Conservation (phyloP, 169 alveolate genomes). For the Plasmodium gonderi region DNA sequence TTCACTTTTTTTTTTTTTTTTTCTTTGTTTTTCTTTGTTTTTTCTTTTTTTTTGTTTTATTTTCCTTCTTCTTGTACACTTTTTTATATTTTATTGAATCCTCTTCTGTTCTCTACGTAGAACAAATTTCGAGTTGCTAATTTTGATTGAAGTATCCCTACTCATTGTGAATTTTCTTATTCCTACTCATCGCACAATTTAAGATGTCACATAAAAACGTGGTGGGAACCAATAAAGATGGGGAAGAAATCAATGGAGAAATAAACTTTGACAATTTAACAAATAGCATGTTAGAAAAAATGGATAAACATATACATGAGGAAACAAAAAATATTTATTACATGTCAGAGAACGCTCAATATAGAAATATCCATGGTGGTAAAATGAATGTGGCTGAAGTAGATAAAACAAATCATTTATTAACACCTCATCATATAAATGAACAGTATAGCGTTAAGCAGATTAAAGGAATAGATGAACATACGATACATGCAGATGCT, state of each 20-base stretch:
- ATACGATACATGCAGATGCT: conserved; percentile 49
- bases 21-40: not conserved
- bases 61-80: not conserved
- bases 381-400: not conserved
- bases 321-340: not conserved
- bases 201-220: conserved; percentile 11
- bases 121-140: too few species aligned
- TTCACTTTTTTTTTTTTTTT: not conserved
- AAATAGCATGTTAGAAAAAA: conserved; percentile 45
- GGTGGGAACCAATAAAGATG: not conserved
- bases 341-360: not conserved
- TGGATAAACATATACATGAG: conserved; percentile 62
- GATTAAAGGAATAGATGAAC: conserved; percentile 21
- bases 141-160: too few species aligned
- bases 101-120: not conserved
- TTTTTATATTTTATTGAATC: too few species aligned
- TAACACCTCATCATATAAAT: not conserved
- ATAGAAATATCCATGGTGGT: not conserved
- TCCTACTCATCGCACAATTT: not conserved
- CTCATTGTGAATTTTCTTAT: not conserved
- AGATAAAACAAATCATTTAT: not conserved
- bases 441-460: not conserved
- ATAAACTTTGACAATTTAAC: conserved; percentile 36
- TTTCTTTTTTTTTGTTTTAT: not conserved
- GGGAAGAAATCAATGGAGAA: conserved; percentile 16